These are phyloP conservation scores for Apocynum venetum DNA, from an alignment of 257 asterid genomes.

Conservation along the genomic window DNA sequence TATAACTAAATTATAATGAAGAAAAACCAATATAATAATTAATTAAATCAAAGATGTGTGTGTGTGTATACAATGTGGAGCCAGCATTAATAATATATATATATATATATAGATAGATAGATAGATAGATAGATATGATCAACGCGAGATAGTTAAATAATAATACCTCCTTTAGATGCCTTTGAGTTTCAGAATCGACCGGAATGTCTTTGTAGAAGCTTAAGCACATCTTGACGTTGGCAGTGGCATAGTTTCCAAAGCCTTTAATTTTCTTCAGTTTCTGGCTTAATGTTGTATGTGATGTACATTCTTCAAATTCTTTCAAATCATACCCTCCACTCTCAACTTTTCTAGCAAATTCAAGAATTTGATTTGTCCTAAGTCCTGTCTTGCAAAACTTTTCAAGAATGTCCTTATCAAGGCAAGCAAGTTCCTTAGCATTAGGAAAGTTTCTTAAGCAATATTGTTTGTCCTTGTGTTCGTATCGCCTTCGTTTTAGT, in stretches of 20 bases:
- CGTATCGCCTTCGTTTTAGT: too few species aligned
- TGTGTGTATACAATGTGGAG: too few species aligned
- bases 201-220: conserved; percentile 40
- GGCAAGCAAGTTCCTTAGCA: conserved; percentile 30
- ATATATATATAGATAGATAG: too few species aligned
- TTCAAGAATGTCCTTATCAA: conserved; percentile 23
- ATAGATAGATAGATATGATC: too few species aligned
- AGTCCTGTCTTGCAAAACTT: conserved; percentile 28
- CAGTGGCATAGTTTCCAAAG: conserved; percentile 33
- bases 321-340: conserved; percentile 22
- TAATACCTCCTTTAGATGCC: conserved; percentile 37
- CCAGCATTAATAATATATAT: too few species aligned
- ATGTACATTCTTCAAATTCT: conserved; percentile 4
- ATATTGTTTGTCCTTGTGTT: too few species aligned
- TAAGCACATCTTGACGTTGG: conserved; percentile 43
- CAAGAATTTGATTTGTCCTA: conserved; percentile 23
- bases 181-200: conserved; percentile 39
- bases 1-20: too few species aligned
- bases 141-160: too few species aligned
- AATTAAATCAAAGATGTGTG: too few species aligned
- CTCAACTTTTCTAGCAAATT: conserved; percentile 22
- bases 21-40: too few species aligned
- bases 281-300: background rate
- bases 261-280: conserved; percentile 22
- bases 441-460: conserved; percentile 31